These are phyloP conservation scores for Wickerhamomyces subpelliculosus DNA, from an alignment of 805 yeast species.

Conservation along the genomic window DNA sequence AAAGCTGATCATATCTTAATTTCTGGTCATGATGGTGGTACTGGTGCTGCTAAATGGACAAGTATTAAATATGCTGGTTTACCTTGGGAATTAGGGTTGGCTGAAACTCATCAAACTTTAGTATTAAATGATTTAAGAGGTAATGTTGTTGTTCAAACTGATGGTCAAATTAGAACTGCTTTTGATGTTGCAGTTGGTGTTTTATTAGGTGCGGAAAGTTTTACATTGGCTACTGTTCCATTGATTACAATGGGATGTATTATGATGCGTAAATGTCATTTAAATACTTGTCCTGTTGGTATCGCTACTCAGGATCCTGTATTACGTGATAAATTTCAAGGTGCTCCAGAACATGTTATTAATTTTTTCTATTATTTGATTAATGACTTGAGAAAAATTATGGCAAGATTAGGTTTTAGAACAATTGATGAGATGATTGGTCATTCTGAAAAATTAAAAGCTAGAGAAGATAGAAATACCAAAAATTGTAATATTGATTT, in stretches of 20 bases:
- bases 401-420: constrained; percentile 95
- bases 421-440: constrained; percentile 98
- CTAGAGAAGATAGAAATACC: constrained; percentile 80
- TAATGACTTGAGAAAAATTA: constrained; percentile 82
- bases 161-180: constrained; percentile 96
- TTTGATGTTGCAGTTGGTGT: constrained; percentile 96
- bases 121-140: constrained; percentile 95
- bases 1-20: constrained; percentile 94
- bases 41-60: constrained; percentile 98
- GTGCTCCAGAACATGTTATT: constrained; percentile 97
- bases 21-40: constrained; percentile 99
- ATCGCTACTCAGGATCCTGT: constrained; percentile 98
- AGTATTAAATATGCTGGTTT: constrained; percentile 96
- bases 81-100: constrained; percentile 98
- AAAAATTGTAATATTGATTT: constrained; percentile 89
- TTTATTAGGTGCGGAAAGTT: constrained; percentile 94
- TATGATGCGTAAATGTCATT: constrained; percentile 92
- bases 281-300: constrained; percentile 95
- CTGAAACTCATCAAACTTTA: constrained; percentile 96
- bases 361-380: constrained; percentile 95
- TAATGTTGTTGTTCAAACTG: constrained; percentile 93
- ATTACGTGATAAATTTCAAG: constrained; percentile 83
- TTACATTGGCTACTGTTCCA: constrained; percentile 97
- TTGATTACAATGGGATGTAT: constrained; percentile 96
- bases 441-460: constrained; percentile 82